Base-by-base conservation (phyloP, 2,329 filamentous ascomycete species). In the Sphaceloma murrayae region DNA sequence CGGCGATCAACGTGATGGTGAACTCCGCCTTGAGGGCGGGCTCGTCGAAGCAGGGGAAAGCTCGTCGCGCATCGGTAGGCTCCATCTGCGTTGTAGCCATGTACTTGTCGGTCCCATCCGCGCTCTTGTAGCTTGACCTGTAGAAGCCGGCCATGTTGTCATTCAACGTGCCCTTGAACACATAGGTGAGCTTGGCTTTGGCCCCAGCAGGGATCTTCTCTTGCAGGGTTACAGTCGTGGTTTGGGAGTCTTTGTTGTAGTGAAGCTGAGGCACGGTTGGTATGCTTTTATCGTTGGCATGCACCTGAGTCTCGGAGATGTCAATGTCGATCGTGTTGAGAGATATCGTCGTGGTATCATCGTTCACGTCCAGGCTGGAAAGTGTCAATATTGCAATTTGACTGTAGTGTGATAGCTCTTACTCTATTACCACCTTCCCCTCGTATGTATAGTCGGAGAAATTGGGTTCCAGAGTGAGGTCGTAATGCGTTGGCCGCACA, bases 61-160 rank as follows among this genome's bases (percentile, higher is more conserved):
- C 87, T 55, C 88, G 76, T 56, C 89, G 78, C 50, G 86, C 88
- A 67, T 96, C 89, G 10, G 89, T 95, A 29, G 89, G 82, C 69
- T 96, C 89, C 84, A 96, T 94, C 70, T 96, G 89, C 13, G 85
- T 85, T 18, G 87, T 89, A 19, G 88, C 89, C 58, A 96, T 73
- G 61, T 88, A 82, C 53, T 83, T 84, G 47, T 81, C 79, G 48
- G 77, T 77, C 29, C 89, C 89, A 57, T 91, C 78, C 38, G 76
- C 67, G 49, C 78, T 80, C 70, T 91, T 93, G 72, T 89, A 96
- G 5, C 86, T 93, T 1, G 87, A 94, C 47, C 89, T 79, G 67
- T 96, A 96, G 74, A 96, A 96, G 36, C 89, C 89, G 38, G 88
- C 88, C 86, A 96, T 94, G 67, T 91, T 89, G 62, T 94, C 85